These are phyloP conservation scores for Arxiozyma telluris DNA, from an alignment of 1,139 yeast species.

Conservation along the genomic window DNA sequence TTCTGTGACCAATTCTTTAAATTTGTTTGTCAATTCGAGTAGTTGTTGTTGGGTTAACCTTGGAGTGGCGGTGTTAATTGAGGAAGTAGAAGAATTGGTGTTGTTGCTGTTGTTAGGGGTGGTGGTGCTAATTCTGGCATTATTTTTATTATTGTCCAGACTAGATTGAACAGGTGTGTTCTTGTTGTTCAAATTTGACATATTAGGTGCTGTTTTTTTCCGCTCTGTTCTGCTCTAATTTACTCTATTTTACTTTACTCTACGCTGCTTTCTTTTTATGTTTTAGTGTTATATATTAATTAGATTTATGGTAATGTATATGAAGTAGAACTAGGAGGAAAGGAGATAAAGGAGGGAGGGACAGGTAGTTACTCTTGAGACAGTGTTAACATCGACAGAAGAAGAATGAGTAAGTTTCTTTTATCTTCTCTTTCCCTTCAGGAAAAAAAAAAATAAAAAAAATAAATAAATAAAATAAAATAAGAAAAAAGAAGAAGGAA, in stretches of 20 bases:
- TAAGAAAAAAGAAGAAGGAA: not conserved
- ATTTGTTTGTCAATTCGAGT: slow-evolving; percentile 50
- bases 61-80: slow-evolving; percentile 14
- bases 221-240: not conserved
- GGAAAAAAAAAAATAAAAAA: too few relatives aligned
- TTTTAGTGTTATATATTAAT: too few relatives aligned
- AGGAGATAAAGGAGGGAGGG: too few relatives aligned
- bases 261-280: too few relatives aligned
- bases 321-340: too few relatives aligned
- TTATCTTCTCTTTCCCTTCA: not conserved
- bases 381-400: too few relatives aligned
- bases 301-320: too few relatives aligned
- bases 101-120: not conserved
- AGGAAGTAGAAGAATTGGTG: not conserved
- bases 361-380: too few relatives aligned
- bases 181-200: not conserved
- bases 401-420: not conserved
- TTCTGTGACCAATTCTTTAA: slow-evolving; percentile 53
- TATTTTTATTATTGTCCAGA: not conserved
- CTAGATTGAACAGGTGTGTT: not conserved
- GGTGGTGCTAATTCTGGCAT: not conserved
- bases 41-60: slow-evolving; percentile 44
- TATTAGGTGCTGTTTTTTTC: not conserved
- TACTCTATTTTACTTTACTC: too few relatives aligned
- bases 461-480: too few relatives aligned